These are phyloP conservation scores for Eucalyptus decipiens DNA, from an alignment of 345 rosid genomes.

Conservation along the genomic window DNA sequence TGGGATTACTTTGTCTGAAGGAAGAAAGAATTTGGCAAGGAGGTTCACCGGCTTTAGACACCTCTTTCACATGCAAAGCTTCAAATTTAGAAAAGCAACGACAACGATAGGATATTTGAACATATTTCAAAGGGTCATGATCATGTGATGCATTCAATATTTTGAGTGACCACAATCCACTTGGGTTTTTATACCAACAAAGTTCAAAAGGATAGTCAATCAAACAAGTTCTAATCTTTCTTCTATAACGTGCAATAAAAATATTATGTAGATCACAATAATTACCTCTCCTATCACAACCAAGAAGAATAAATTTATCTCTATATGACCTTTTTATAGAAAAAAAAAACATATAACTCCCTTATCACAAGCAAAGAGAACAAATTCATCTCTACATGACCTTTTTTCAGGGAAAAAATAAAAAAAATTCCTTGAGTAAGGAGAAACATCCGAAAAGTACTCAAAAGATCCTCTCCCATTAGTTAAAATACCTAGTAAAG, in stretches of 20 bases:
- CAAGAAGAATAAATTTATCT: neutral
- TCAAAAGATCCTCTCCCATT: too few species aligned
- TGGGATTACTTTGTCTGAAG: neutral
- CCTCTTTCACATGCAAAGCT: neutral
- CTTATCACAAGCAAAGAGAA: too few species aligned
- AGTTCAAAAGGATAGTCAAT: neutral
- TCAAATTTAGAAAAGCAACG: neutral
- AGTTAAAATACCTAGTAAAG: too few species aligned
- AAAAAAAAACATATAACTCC: too few species aligned
- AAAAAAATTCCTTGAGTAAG: too few species aligned
- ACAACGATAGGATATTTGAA: neutral
- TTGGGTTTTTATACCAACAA: neutral
- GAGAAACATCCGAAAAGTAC: too few species aligned
- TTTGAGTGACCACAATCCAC: neutral
- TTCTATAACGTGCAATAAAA: neutral
- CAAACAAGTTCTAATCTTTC: neutral
- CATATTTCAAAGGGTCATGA: neutral
- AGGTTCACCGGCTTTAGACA: neutral
- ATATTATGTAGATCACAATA: neutral
- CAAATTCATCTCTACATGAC: too few species aligned
- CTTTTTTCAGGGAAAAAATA: too few species aligned
- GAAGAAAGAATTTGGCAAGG: neutral
- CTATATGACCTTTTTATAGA: neutral
- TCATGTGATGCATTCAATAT: neutral
- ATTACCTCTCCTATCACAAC: neutral